Conservation (phyloP, 2,329 filamentous ascomycete genomes). For the Hypoxylon sp. region DNA sequence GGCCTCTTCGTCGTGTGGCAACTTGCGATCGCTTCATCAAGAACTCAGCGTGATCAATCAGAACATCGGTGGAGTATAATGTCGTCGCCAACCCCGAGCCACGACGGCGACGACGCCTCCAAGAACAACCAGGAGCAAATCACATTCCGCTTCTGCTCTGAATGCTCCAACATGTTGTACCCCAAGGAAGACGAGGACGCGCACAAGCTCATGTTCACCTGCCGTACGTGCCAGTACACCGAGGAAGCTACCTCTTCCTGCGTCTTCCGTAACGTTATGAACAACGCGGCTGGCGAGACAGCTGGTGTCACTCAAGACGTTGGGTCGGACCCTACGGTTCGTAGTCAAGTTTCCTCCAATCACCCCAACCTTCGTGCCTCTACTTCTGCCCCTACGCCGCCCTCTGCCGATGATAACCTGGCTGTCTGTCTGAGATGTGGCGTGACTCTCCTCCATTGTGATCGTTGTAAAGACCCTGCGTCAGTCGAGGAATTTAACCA, state of each 20-base stretch:
- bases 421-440: constrained; percentile 52
- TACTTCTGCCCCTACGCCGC: not conserved
- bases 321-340: constrained; percentile 97
- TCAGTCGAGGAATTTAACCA: constrained; percentile 49
- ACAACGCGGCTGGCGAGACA: constrained; percentile 91
- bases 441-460: constrained; percentile 50
- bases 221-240: constrained; percentile 93
- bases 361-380: constrained; percentile 1
- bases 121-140: constrained; percentile 79
- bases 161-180: constrained; percentile 99
- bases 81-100: constrained; percentile 69
- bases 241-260: constrained; percentile 89
- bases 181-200: constrained; percentile 91
- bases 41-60: not conserved
- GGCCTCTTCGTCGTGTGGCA: constrained; percentile 7
- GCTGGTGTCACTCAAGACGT: constrained; percentile 98
- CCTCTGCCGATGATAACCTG: constrained; percentile 38
- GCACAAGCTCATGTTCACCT: constrained; percentile 92
- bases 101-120: constrained; percentile 56
- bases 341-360: constrained; percentile 64
- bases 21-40: constrained; percentile 19
- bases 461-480: constrained; percentile 47
- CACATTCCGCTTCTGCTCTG: constrained; percentile 96
- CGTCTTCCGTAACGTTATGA: constrained; percentile 94
- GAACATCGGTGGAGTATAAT: constrained; percentile 53